A percentile compares a stretch with the other conserved stretches of the same genome.
Conservation (phyloP, 2,329 filamentous ascomycete species). For the Clonostachys chloroleuca region DNA sequence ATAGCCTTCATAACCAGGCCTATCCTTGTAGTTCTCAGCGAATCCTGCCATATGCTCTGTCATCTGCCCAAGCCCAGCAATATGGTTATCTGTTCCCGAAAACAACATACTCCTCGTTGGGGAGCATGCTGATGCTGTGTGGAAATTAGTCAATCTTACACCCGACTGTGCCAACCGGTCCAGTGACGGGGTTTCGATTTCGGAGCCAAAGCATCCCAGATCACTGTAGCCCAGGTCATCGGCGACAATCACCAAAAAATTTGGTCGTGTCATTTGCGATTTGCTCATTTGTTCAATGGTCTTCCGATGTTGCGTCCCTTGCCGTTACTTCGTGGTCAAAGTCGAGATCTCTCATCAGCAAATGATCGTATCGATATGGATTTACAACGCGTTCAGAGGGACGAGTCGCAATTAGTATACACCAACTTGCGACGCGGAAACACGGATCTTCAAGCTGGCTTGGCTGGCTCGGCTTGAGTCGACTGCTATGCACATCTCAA, state of each 20-base stretch:
- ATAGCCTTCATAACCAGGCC: slow-evolving; percentile 58
- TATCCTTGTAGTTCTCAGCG: neutral
- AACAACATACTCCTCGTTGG: slow-evolving; percentile 65
- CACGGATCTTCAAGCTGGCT: too few relatives aligned
- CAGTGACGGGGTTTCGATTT: slow-evolving; percentile 23
- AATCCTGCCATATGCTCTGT: slow-evolving; percentile 7
- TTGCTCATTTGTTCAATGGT: too few relatives aligned
- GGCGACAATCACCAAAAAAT: slow-evolving; percentile 24
- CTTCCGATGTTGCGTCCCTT: too few relatives aligned
- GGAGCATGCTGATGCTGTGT: slow-evolving; percentile 60
- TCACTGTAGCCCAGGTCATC: slow-evolving; percentile 26
- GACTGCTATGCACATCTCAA: too few relatives aligned
- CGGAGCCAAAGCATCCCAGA: slow-evolving; percentile 18
- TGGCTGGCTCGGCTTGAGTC: too few relatives aligned
- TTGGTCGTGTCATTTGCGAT: slow-evolving; percentile 14
- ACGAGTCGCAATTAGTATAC: too few relatives aligned
- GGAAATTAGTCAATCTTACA: slow-evolving; percentile 59
- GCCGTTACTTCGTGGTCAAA: too few relatives aligned
- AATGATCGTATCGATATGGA: too few relatives aligned
- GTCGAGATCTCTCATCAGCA: too few relatives aligned
- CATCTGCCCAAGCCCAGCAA: slow-evolving; percentile 47
- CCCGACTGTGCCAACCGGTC: slow-evolving; percentile 25
- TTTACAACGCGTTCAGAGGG: too few relatives aligned
- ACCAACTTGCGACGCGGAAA: too few relatives aligned
- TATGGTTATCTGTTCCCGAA: slow-evolving; percentile 51